These are phyloP conservation scores for Entelexis sorbosivorans DNA, from an alignment of 1,139 yeast genomes.

Conservation along the genomic window DNA sequence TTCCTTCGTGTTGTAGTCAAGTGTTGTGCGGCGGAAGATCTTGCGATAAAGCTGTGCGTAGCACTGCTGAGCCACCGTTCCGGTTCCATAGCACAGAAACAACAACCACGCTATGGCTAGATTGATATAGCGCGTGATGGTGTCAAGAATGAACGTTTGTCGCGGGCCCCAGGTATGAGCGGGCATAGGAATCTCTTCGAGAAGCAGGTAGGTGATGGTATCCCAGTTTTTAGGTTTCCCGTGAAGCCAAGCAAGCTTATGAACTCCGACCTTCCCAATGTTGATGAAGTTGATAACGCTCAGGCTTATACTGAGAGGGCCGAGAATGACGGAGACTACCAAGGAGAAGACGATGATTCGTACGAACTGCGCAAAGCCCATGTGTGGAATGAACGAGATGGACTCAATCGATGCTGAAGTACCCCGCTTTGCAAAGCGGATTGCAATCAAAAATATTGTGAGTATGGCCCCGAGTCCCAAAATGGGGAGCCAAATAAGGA, in stretches of 20 bases:
- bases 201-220: background rate
- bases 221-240: constrained; percentile 23
- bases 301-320: constrained; percentile 16
- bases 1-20: background rate
- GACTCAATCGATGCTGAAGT: constrained; percentile 17
- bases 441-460: constrained; percentile 9
- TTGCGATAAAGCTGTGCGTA: background rate
- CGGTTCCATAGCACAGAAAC: constrained; percentile 21
- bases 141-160: constrained; percentile 3
- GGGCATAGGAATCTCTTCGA: background rate
- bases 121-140: constrained; percentile 16
- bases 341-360: constrained; percentile 18
- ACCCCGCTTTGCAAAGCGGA: constrained; percentile 19
- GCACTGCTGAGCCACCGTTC: constrained; percentile 10
- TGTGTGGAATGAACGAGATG: constrained; percentile 20
- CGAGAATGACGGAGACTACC: constrained; percentile 15
- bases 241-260: constrained; percentile 21
- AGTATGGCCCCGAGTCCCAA: constrained; percentile 13
- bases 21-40: background rate
- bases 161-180: background rate
- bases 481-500: constrained; percentile 18
- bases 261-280: constrained; percentile 6
- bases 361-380: constrained; percentile 20
- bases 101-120: constrained; percentile 20
- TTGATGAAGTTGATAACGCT: constrained; percentile 15